phyloP scores from a whole-genome alignment of 2,329 filamentous ascomycete genomes.

The Fusarium lateritium region DNA sequence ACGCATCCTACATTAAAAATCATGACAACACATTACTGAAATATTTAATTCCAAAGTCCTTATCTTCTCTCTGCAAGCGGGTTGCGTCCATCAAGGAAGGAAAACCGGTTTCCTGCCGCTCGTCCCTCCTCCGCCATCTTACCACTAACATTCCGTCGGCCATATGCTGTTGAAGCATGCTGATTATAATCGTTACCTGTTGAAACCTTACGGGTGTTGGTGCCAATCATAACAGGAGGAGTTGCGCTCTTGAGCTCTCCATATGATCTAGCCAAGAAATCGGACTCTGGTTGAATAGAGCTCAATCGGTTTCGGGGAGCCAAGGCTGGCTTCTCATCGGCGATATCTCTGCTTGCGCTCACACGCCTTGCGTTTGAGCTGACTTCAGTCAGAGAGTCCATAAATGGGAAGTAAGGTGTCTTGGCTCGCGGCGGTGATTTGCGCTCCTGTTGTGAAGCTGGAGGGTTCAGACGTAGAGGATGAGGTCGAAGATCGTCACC shows the following conservation, averaged over 20 bases:
- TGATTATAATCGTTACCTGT: conserved; percentile 70
- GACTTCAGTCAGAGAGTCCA: conserved; percentile 61
- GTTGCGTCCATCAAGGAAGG: conserved; percentile 42
- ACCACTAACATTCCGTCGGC: conserved; percentile 77
- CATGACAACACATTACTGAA: conserved; percentile 20
- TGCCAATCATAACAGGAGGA: conserved; percentile 69
- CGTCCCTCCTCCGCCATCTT: conserved; percentile 81
- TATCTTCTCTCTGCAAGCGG: conserved; percentile 34
- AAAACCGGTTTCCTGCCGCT: conserved; percentile 52
- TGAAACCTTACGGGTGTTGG: conserved; percentile 67
- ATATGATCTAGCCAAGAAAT: conserved; percentile 71
- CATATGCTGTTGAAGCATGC: conserved; percentile 52
- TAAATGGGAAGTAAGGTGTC: conserved; percentile 43
- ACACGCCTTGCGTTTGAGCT: conserved; percentile 61
- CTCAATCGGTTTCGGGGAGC: conserved; percentile 53
- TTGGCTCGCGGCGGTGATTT: conserved; percentile 37
- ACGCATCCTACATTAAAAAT: conserved; percentile 24
- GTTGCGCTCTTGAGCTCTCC: conserved; percentile 69
- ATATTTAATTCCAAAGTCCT: conserved; percentile 18
- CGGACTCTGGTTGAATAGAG: conserved; percentile 64
- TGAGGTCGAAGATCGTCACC: conserved; percentile 61
- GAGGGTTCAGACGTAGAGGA: conserved; percentile 68
- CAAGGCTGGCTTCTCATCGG: conserved; percentile 55
- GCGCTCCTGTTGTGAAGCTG: conserved; percentile 25
- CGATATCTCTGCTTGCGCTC: conserved; percentile 62